phyloP scores from a whole-genome alignment of 371 early-diverging fungal genomes.

The Mortierella sp. region DNA sequence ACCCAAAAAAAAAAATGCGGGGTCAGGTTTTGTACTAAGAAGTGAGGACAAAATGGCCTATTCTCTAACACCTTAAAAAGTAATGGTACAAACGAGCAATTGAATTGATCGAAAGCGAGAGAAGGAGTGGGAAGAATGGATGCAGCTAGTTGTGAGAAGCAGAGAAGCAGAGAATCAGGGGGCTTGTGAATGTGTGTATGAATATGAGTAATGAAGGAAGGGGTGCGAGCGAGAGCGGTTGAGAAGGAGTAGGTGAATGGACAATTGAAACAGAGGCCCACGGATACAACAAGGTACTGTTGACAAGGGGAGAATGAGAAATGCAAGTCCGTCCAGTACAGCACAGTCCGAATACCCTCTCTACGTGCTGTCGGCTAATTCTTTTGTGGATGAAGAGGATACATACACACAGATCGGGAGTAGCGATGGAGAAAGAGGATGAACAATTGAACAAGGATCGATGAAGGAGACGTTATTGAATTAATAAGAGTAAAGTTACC shows the following conservation, averaged over 20 bases:
- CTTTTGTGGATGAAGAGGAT: background rate
- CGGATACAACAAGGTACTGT: background rate
- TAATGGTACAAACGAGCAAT: background rate
- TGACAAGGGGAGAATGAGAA: background rate
- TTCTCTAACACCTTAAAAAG: background rate
- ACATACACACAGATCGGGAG: background rate
- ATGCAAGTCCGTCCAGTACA: background rate
- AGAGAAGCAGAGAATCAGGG: background rate
- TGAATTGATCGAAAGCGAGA: background rate
- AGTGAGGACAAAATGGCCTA: background rate
- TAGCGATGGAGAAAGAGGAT: background rate
- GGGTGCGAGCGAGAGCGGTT: background rate
- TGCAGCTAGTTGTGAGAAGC: background rate
- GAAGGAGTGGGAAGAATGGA: background rate
- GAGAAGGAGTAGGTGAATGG: background rate
- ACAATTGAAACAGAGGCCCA: conserved; percentile 11
- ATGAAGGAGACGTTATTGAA: background rate
- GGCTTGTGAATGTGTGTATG: background rate
- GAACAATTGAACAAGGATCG: background rate
- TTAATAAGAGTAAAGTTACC: background rate
- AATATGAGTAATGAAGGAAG: background rate
- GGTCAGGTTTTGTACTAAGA: background rate
- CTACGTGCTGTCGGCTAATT: background rate
- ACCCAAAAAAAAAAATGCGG: conserved; percentile 24
- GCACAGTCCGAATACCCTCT: background rate